Evolutionary conservation across 352 stramenopile species (phyloP), one percentile per base, ranked within the genome.

Genomic region (Thraustochytrium striatum): DNA sequence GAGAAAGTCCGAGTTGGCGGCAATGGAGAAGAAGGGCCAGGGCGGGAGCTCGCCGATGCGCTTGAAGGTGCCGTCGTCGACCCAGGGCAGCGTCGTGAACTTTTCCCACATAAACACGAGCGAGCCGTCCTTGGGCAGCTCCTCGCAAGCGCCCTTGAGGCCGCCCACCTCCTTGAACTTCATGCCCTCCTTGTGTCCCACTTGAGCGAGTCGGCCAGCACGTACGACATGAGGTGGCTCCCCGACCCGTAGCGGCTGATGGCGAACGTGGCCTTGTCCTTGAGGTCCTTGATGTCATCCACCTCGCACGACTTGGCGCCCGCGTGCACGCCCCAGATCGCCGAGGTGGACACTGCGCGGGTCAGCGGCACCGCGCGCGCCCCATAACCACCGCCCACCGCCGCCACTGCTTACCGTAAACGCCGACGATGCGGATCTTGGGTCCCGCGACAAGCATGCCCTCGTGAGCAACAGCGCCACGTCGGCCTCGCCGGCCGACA

Each of bases 1-100:
- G 2, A 83, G 28, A 65, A 80, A 84, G n/a, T 82, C 57, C 44
- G 78, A 3, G 38, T 70, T n/a, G 32, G 69, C 69, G 21, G 62
- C 72, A 7, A 85, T 43, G 3, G 73, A n/a, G 55, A 85, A 85
- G 72, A 82, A 85, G 28, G 82, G 82, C 82, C 82, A 85, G 7
- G 82, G 82, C 16, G 61, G 72, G 52, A 83, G 25, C 44, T 82
- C 81, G 53, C 55, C 82, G 30, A 85, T 62, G 32, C 57, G 52
- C 35, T 57, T 68, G 47, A 84, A 72, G 7, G 79, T 70, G 28
- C 81, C 75, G 52, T 33, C 57, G 21, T 61, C 72, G 21, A 81
- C 58, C 16, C 75, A 81, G 11, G 81, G 81, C 25, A 79, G 50
- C 5, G 70, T 84, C 55, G 68, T 85, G 70, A 82, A 83, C 13